Conservation (phyloP, 148 eudicot genomes). For the Beta vulgaris region DNA sequence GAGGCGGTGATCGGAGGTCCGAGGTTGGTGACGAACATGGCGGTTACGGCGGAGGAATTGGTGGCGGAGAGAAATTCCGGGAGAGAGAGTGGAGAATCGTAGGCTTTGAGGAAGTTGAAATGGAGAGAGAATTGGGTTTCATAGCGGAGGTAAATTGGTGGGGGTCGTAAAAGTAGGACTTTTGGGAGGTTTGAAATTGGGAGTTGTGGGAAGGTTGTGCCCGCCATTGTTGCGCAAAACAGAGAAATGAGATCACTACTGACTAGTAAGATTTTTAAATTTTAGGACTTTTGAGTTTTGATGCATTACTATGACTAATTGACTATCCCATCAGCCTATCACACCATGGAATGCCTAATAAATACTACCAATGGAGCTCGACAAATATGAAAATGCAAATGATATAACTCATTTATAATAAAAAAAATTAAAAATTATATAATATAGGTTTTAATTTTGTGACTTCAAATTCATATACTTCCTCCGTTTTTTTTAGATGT, state of each 20-base stretch:
- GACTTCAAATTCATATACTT: too few species aligned
- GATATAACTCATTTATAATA: too few species aligned
- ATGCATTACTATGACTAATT: not conserved
- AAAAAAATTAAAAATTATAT: too few species aligned
- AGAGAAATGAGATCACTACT: not conserved
- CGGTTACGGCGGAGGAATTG: conserved; percentile 28
- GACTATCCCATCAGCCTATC: too few species aligned
- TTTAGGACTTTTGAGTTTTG: not conserved
- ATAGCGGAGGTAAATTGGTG: conserved; percentile 29
- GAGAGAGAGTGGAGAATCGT: conserved; percentile 45
- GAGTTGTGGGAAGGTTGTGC: not conserved
- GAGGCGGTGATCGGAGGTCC: conserved; percentile 26
- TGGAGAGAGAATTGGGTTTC: conserved; percentile 30
- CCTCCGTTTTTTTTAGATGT: too few species aligned
- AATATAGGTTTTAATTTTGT: too few species aligned
- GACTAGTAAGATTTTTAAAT: too few species aligned
- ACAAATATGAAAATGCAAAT: too few species aligned
- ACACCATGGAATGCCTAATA: too few species aligned
- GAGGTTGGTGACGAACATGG: conserved; percentile 26
- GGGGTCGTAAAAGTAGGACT: conserved; percentile 49
- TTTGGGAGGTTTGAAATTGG: conserved; percentile 38
- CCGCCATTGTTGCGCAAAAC: not conserved
- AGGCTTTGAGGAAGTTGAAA: conserved; percentile 47
- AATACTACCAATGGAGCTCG: too few species aligned
- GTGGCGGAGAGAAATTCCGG: conserved; percentile 29